Evolutionary conservation across 139 green algal genomes (phyloP), one percentile per base, ranked within the genome.

Genomic region (Chlorella sorokiniana): DNA sequence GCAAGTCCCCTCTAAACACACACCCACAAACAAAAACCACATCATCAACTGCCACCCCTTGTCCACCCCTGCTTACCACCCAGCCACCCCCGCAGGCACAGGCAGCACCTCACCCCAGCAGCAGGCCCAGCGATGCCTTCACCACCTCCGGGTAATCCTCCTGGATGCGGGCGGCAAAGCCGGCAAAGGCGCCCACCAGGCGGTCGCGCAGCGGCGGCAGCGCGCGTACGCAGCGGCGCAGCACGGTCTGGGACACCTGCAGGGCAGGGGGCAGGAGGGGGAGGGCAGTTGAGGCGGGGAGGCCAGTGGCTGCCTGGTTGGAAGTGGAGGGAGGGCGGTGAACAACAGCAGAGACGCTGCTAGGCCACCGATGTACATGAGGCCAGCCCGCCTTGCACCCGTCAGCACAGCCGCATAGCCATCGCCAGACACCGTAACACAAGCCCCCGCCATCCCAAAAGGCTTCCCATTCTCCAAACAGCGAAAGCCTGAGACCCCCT

Each of bases 81-180:
- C n/a, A n/a, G n/a, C n/a, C n/a, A n/a, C n/a, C n/a, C n/a, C n/a
- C n/a, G n/a, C n/a, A 8, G 18, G 38, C 31, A 45, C 20, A 20
- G 65, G 38, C 31, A 29, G 65, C 65, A 33, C 10, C 25, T 22
- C 41, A 81, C 61, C 61, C 61, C n/a, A 76, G 81, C 48, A 79
- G 73, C 37, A 79, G 73, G 0, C 29, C 54, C 45, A 79, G 73
- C 10, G 37, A 54, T 23, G 69, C 73, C 11, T 79, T 79, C 35
- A 56, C 54, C 48, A 97, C 89, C 73, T 92, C 83, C 6, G 84
- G 75, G 10, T 84, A 86, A 5, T 98, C 94, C 54, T 98, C 92
- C 14, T 90, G 86, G 3, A 96, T 84, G 9, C 81, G 56, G 1
- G 82, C 69, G 25, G 86, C 42, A 62, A 91, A 91, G 11, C 76